These are phyloP conservation scores for Kokia cookei DNA, from an alignment of 441 rosid genomes.

Conservation along the genomic window DNA sequence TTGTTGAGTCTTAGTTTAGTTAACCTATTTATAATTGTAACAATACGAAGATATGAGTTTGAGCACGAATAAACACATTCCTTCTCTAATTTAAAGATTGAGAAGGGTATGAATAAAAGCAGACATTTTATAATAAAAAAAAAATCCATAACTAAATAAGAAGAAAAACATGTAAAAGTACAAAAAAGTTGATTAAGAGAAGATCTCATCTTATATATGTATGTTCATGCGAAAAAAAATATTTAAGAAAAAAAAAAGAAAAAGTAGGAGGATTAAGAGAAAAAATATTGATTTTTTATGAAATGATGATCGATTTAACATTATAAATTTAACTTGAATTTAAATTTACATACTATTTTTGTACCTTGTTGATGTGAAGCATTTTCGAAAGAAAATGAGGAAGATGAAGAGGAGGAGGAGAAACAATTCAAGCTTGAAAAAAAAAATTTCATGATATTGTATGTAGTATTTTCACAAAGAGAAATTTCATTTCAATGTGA, in stretches of 20 bases:
- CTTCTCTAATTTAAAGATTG: no score
- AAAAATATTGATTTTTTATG: no score
- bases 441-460: neutral
- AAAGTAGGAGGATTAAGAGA: no score
- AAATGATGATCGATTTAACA: accelerated
- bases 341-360: neutral
- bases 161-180: neutral
- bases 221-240: neutral
- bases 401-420: neutral
- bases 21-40: no score
- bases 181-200: neutral
- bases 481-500: neutral
- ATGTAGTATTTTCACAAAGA: neutral
- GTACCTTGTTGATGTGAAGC: neutral
- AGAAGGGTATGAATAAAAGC: no score
- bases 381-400: neutral
- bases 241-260: neutral
- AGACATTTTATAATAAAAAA: neutral
- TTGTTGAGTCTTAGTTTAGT: neutral
- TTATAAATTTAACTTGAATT: no score
- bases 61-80: no score
- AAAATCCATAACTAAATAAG: neutral
- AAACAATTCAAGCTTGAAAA: neutral
- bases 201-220: neutral
- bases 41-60: no score